These are phyloP conservation scores for Tieghemostelium lacteum DNA, from an alignment of 78 protist species.

Conservation along the genomic window DNA sequence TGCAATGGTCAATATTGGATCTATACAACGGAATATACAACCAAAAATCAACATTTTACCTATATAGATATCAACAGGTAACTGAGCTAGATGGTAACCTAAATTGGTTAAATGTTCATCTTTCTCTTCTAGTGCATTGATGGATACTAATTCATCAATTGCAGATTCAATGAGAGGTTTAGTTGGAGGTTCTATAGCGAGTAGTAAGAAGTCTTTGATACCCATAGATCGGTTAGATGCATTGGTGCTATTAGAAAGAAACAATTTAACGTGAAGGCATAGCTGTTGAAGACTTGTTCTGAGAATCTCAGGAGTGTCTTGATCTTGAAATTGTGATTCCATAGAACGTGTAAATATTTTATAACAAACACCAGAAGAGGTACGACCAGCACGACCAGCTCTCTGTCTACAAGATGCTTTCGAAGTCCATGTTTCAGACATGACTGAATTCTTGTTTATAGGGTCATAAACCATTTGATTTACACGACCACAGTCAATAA, in stretches of 20 bases:
- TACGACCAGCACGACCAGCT: constrained; percentile 95
- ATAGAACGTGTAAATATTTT: constrained; percentile 74
- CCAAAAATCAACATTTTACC: constrained; percentile 92
- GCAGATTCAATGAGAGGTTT: constrained; percentile 37
- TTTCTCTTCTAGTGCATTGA: constrained; percentile 48
- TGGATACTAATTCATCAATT: constrained; percentile 14
- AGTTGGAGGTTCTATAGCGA: constrained; percentile 88
- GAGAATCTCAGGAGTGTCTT: constrained; percentile 89
- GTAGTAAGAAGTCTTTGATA: constrained; percentile 48
- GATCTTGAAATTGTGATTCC: constrained; percentile 27
- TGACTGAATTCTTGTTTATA: constrained; percentile 49
- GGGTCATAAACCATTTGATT: constrained; percentile 89
- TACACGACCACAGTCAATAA: constrained; percentile 91
- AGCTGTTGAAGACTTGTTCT: constrained; percentile 91
- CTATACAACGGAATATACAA: constrained; percentile 87
- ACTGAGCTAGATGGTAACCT: constrained; percentile 88
- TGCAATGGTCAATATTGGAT: constrained; percentile 93
- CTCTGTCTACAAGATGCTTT: constrained; percentile 87
- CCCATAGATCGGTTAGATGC: not conserved
- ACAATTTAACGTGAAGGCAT: constrained; percentile 81
- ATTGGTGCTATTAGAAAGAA: not conserved
- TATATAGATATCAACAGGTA: constrained; percentile 91
- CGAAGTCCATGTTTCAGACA: constrained; percentile 77
- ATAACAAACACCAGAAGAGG: constrained; percentile 85
- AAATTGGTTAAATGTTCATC: constrained; percentile 77